Evolutionary conservation across 352 stramenopile species (phyloP).

Genomic region (Lagenidium giganteum): DNA sequence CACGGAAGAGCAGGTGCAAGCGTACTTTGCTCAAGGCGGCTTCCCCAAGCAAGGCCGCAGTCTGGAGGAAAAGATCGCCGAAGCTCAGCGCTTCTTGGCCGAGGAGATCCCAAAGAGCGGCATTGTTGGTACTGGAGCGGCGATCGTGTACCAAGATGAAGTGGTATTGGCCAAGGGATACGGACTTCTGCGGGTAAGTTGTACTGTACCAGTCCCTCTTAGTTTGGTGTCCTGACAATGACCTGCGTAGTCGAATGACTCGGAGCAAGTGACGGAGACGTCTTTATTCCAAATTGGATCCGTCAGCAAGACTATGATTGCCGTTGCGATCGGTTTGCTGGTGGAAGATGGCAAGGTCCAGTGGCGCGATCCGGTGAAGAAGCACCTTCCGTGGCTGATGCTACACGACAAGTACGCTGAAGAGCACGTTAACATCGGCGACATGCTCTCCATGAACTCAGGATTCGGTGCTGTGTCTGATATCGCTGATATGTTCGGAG

Average conservation of each 20-base stretch:
- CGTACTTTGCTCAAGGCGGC: conserved; percentile 15
- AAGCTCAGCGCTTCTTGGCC: conserved; percentile 38
- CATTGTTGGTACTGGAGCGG: conserved; percentile 35
- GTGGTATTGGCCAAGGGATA: conserved; percentile 16
- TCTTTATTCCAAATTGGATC: conserved; percentile 59
- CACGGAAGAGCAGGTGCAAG: background rate
- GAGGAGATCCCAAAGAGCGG: conserved; percentile 29
- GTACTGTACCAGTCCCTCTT: too few relatives aligned
- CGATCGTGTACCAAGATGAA: conserved; percentile 50
- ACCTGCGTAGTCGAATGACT: conserved; percentile 27
- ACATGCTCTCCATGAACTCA: conserved; percentile 50
- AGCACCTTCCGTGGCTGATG: conserved; percentile 30
- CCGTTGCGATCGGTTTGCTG: conserved; percentile 11
- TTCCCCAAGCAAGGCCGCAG: conserved; percentile 31
- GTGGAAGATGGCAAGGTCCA: conserved; percentile 36
- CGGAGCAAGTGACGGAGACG: conserved; percentile 24
- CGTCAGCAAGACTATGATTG: conserved; percentile 50
- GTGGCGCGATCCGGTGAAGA: conserved; percentile 41
- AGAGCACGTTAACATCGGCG: conserved; percentile 32
- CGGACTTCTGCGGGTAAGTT: background rate
- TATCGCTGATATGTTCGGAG: conserved; percentile 21
- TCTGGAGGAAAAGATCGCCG: conserved; percentile 32
- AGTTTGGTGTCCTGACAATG: too few relatives aligned
- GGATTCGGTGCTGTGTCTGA: conserved; percentile 22
- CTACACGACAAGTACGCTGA: conserved; percentile 47